These are phyloP conservation scores for Metschnikowia kofuensis DNA, from an alignment of 805 yeast genomes.

Conservation along the genomic window DNA sequence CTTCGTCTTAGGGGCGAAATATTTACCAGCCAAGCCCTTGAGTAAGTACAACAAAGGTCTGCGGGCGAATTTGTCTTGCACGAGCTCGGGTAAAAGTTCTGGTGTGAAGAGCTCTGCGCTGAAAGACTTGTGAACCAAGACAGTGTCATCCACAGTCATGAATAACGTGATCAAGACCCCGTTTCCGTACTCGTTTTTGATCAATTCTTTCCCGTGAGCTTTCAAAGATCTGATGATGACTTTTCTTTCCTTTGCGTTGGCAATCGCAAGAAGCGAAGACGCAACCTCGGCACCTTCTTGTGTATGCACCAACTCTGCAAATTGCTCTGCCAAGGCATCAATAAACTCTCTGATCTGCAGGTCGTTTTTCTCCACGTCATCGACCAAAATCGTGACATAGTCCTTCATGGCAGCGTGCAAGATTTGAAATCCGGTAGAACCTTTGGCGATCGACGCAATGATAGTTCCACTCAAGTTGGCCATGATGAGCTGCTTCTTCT, in stretches of 20 bases:
- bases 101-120: slow-evolving; percentile 50
- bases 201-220: slow-evolving; percentile 70
- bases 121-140: slow-evolving; percentile 72
- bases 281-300: slow-evolving; percentile 94
- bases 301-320: slow-evolving; percentile 94
- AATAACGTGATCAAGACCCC: slow-evolving; percentile 72
- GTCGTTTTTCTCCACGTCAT: slow-evolving; percentile 38
- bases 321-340: slow-evolving; percentile 79
- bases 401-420: slow-evolving; percentile 96
- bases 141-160: slow-evolving; percentile 92
- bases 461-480: slow-evolving; percentile 79
- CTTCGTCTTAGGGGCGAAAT: slow-evolving; percentile 67
- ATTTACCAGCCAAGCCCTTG: slow-evolving; percentile 75
- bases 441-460: slow-evolving; percentile 88
- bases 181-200: slow-evolving; percentile 85
- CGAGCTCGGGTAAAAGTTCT: slow-evolving; percentile 50
- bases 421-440: slow-evolving; percentile 93
- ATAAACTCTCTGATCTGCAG: slow-evolving; percentile 76
- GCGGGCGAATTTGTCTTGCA: slow-evolving; percentile 75
- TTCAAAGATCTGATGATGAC: slow-evolving; percentile 66
- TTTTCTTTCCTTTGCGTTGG: slow-evolving; percentile 92
- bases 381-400: slow-evolving; percentile 68
- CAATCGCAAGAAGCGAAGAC: slow-evolving; percentile 69
- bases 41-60: slow-evolving; percentile 83
- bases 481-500: slow-evolving; percentile 72